Evolutionary conservation across 2,329 filamentous ascomycete genomes (phyloP).

Genomic region (Hymenoscyphus linearis): DNA sequence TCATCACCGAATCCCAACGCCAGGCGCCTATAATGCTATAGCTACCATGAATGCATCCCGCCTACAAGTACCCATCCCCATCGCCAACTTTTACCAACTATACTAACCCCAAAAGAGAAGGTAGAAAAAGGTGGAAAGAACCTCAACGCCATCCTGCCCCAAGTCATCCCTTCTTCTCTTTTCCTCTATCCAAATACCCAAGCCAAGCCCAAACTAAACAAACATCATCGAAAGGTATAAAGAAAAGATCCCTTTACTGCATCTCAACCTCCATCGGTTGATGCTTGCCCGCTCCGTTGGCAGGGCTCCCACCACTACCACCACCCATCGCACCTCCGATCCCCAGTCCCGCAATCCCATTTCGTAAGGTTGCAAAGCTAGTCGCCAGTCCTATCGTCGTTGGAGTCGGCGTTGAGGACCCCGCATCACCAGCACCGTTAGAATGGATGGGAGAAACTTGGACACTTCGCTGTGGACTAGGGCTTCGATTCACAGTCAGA

Average conservation of each 20-base stretch:
- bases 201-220: not conserved
- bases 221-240: not conserved
- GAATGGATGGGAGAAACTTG: constrained; percentile 2
- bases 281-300: constrained; percentile 10
- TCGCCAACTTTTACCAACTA: not conserved
- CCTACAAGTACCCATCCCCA: not conserved
- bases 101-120: not conserved
- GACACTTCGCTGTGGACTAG: constrained; percentile 20
- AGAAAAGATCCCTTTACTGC: constrained; percentile 33
- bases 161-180: not conserved
- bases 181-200: not conserved
- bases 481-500: constrained; percentile 9
- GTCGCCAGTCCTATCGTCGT: not conserved
- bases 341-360: constrained; percentile 40
- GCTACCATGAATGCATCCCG: not conserved
- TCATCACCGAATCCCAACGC: not conserved
- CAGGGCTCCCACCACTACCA: constrained; percentile 19
- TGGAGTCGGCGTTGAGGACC: constrained; percentile 1
- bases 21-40: constrained; percentile 1
- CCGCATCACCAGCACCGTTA: constrained; percentile 26
- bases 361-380: constrained; percentile 38
- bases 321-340: constrained; percentile 33
- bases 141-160: not conserved
- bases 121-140: not conserved
- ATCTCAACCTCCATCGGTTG: constrained; percentile 44